These are phyloP conservation scores for Cucurbita argyrosperma DNA, from an alignment of 306 rosid species.

Conservation along the genomic window DNA sequence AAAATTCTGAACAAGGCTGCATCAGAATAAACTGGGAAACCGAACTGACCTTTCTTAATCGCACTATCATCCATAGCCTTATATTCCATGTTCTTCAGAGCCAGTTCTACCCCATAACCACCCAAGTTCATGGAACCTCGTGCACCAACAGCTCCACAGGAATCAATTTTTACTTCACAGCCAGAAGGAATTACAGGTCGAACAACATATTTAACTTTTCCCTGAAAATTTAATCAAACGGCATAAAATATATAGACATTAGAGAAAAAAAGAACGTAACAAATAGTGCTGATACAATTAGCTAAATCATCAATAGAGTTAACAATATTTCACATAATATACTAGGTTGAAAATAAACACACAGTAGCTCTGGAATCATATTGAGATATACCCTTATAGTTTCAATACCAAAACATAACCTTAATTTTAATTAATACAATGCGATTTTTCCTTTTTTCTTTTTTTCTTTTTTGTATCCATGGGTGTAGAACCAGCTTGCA, in stretches of 20 bases:
- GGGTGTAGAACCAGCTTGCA: background rate
- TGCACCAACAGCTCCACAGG: slow-evolving; percentile 79
- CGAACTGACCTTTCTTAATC: slow-evolving; percentile 60
- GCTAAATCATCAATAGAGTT: background rate
- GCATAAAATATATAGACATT: background rate
- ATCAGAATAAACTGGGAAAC: background rate
- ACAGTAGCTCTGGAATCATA: background rate
- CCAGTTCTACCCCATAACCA: slow-evolving; percentile 96
- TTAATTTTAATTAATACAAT: background rate
- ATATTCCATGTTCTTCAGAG: slow-evolving; percentile 94
- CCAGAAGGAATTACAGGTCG: slow-evolving; percentile 75
- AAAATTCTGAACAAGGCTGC: too few relatives aligned
- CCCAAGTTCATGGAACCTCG: slow-evolving; percentile 72
- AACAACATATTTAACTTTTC: slow-evolving; percentile 62
- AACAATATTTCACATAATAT: background rate
- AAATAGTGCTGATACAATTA: background rate
- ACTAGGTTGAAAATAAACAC: background rate
- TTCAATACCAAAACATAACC: background rate
- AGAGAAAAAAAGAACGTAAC: background rate
- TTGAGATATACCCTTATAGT: background rate
- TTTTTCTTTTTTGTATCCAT: too few relatives aligned
- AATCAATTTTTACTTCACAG: slow-evolving; percentile 47
- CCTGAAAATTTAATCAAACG: slow-evolving; percentile 33
- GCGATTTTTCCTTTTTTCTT: background rate
- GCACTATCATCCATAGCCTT: slow-evolving; percentile 89